Evolutionary conservation across 768 basidiomycete species (phyloP).

Genomic region (Omphalotus guepiniiformis): DNA sequence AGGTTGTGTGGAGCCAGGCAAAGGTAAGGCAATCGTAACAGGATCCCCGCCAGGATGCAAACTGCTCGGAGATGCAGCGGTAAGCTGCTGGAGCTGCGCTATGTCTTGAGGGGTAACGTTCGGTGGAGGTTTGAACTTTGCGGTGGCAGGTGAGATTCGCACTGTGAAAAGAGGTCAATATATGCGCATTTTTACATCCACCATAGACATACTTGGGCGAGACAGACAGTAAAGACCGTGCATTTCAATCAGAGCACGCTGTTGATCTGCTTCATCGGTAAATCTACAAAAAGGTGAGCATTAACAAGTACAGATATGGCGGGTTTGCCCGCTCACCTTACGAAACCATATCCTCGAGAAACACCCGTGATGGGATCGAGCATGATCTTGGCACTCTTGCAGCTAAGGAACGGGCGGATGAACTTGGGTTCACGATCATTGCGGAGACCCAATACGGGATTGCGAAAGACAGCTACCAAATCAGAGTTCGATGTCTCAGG

Average conservation of each 20-base stretch:
- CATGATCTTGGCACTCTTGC: slow-evolving; percentile 96
- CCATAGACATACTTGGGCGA: slow-evolving; percentile 65
- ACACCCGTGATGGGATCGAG: slow-evolving; percentile 86
- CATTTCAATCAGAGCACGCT: slow-evolving; percentile 88
- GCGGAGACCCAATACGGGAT: slow-evolving; percentile 80
- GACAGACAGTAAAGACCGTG: slow-evolving; percentile 87
- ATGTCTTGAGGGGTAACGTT: slow-evolving; percentile 36
- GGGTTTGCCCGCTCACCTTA: slow-evolving; percentile 50
- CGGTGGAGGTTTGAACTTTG: slow-evolving; percentile 71
- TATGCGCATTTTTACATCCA: slow-evolving; percentile 21
- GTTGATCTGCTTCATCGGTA: slow-evolving; percentile 84
- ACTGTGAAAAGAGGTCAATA: slow-evolving; percentile 43
- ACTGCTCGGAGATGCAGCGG: not conserved
- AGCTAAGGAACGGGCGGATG: slow-evolving; percentile 84
- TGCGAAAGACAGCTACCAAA: slow-evolving; percentile 88
- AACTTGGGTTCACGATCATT: slow-evolving; percentile 87
- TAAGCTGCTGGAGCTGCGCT: slow-evolving; percentile 37
- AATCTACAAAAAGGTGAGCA: slow-evolving; percentile 45
- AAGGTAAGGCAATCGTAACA: slow-evolving; percentile 46
- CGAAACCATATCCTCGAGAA: slow-evolving; percentile 90
- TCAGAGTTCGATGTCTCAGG: slow-evolving; percentile 95
- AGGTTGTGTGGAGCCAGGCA: slow-evolving; percentile 40
- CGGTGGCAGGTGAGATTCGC: slow-evolving; percentile 88
- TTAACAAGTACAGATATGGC: not conserved
- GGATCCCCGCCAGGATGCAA: slow-evolving; percentile 17